Conservation (phyloP, 257 asterid genomes). For the Eustoma russellianum region DNA sequence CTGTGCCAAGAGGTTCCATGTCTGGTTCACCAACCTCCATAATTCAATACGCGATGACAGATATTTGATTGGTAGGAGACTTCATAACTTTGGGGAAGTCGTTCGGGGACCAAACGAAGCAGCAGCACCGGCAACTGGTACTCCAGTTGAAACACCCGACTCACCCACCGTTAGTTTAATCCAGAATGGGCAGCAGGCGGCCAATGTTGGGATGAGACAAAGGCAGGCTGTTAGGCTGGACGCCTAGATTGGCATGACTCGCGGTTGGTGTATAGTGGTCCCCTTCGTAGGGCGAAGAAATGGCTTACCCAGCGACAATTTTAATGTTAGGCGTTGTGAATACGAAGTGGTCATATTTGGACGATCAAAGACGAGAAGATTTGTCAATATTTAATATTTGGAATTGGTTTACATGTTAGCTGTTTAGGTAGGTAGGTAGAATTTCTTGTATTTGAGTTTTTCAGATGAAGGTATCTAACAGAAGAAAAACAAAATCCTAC, state of each 20-base stretch:
- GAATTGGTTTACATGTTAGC: too few species aligned
- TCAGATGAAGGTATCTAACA: too few species aligned
- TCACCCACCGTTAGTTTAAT: slow-evolving; percentile 8
- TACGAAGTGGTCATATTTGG: too few species aligned
- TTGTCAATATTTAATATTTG: too few species aligned
- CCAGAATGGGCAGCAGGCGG: slow-evolving; percentile 23
- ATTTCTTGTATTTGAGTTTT: too few species aligned
- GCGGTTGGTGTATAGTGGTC: too few species aligned
- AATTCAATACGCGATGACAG: slow-evolving; percentile 96
- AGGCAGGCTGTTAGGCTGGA: slow-evolving; percentile 46
- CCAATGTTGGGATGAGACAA: slow-evolving; percentile 43
- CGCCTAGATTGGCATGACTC: slow-evolving; percentile 9
- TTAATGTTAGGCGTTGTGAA: too few species aligned
- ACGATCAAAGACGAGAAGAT: too few species aligned
- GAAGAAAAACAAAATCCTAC: too few species aligned
- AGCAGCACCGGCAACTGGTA: background rate
- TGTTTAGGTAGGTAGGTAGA: too few species aligned
- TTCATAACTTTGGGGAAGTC: slow-evolving; percentile 76
- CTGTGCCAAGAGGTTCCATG: slow-evolving; percentile 86
- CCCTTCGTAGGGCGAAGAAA: too few species aligned
- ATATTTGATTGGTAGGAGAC: slow-evolving; percentile 84
- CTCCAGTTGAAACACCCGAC: slow-evolving; percentile 17
- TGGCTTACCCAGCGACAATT: too few species aligned
- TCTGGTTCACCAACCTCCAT: slow-evolving; percentile 93
- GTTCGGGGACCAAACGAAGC: slow-evolving; percentile 19